phyloP scores from a whole-genome alignment of 371 early-diverging fungal genomes.

The Fennellomyces sp. region DNA sequence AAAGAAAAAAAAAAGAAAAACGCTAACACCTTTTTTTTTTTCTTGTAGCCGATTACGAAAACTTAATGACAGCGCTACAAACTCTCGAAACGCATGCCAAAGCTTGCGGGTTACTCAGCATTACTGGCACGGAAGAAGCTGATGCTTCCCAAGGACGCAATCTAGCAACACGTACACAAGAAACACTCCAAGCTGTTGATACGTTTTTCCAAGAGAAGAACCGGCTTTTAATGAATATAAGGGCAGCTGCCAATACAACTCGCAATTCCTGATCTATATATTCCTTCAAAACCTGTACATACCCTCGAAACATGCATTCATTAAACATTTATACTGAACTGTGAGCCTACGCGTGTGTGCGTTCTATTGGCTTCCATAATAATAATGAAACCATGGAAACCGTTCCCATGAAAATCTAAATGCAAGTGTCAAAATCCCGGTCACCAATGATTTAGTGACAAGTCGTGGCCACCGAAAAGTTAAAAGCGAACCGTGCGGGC shows the following conservation, averaged over 20 bases:
- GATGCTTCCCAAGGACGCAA: slow-evolving; percentile 29
- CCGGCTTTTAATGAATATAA: slow-evolving; percentile 38
- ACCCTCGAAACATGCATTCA: no score
- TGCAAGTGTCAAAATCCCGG: neutral
- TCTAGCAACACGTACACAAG: slow-evolving; percentile 45
- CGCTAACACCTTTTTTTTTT: neutral
- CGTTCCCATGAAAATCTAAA: neutral
- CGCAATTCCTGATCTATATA: slow-evolving; percentile 3
- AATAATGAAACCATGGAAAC: neutral
- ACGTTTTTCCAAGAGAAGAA: slow-evolving; percentile 44
- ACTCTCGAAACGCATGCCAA: slow-evolving; percentile 40
- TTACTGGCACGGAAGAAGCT: slow-evolving; percentile 29
- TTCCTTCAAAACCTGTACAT: no score
- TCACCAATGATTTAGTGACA: slow-evolving; percentile 1
- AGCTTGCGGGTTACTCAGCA: slow-evolving; percentile 43
- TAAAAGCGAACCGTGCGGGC: neutral
- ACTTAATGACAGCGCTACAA: slow-evolving; percentile 29
- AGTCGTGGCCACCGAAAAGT: neutral
- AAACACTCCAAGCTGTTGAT: slow-evolving; percentile 44
- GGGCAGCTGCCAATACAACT: slow-evolving; percentile 40
- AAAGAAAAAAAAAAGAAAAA: neutral
- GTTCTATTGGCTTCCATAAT: neutral
- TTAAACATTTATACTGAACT: neutral
- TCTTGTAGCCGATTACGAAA: slow-evolving; percentile 41
- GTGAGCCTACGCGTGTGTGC: neutral